These are phyloP conservation scores for Byssothecium circinans DNA, from an alignment of 2,329 filamentous ascomycete genomes.

Conservation along the genomic window DNA sequence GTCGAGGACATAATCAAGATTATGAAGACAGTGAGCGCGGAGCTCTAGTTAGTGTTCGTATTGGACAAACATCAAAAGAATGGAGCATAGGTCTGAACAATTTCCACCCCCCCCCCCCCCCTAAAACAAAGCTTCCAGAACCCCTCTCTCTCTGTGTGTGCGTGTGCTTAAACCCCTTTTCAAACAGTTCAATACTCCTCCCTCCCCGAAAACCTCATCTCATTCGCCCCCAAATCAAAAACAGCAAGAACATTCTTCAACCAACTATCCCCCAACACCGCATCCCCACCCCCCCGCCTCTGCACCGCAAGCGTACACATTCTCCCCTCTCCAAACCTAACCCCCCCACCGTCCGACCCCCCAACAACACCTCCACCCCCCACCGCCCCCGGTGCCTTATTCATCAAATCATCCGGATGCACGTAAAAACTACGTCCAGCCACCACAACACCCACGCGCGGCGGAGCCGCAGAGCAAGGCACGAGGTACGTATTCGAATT, in stretches of 20 bases:
- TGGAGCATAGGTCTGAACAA: no score
- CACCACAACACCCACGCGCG: slow-evolving; percentile 23
- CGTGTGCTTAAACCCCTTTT: no score
- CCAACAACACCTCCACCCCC: slow-evolving; percentile 5
- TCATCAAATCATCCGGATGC: slow-evolving; percentile 22
- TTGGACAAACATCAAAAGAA: no score
- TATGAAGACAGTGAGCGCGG: no score
- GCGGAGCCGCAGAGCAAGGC: slow-evolving; percentile 16
- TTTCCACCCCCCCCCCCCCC: no score
- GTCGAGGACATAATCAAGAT: no score
- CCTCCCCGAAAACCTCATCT: slow-evolving; percentile 45
- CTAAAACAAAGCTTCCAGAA: no score
- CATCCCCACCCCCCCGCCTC: slow-evolving; percentile 15
- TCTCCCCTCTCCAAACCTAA: background rate
- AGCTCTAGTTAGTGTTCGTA: no score
- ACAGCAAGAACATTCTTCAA: slow-evolving; percentile 52
- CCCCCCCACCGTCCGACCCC: background rate
- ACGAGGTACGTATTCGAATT: slow-evolving; percentile 15
- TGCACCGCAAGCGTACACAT: slow-evolving; percentile 22
- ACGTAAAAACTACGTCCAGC: slow-evolving; percentile 19
- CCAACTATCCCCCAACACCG: slow-evolving; percentile 47
- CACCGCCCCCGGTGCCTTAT: slow-evolving; percentile 11
- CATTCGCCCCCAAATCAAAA: slow-evolving; percentile 48
- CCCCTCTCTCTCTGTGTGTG: no score
- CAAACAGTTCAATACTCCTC: slow-evolving; percentile 8